These are phyloP conservation scores for Leptodontidium sp. DNA, from an alignment of 2,329 filamentous ascomycete genomes.

Conservation along the genomic window DNA sequence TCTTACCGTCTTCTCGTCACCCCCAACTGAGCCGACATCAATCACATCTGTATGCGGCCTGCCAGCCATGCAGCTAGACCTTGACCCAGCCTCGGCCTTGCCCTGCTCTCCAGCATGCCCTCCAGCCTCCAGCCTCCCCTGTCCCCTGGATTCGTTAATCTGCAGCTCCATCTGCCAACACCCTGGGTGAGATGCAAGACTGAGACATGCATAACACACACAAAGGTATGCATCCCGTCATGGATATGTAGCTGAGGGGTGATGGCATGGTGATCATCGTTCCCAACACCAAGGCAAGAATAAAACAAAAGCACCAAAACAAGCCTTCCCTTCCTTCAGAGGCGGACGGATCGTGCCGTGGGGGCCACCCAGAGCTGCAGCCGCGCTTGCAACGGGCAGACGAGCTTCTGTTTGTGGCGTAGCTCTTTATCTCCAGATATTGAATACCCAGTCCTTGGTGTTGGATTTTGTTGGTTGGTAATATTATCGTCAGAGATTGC, in stretches of 20 bases:
- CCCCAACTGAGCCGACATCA: background rate
- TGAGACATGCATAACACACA: constrained; percentile 18
- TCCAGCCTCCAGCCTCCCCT: background rate
- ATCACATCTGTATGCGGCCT: background rate
- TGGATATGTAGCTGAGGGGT: background rate
- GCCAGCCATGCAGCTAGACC: background rate
- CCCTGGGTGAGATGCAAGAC: background rate
- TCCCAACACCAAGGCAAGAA: background rate
- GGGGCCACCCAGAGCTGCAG: background rate
- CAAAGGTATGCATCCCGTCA: background rate
- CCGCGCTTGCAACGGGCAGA: background rate
- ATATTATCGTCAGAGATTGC: background rate
- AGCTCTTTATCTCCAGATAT: background rate
- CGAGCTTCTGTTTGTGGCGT: background rate
- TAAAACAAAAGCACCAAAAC: background rate
- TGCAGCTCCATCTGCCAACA: background rate
- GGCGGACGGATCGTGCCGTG: background rate
- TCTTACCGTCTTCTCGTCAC: constrained; percentile 2
- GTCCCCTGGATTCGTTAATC: constrained; percentile 11
- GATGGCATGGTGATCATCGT: background rate
- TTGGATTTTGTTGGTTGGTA: background rate
- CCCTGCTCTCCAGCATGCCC: background rate
- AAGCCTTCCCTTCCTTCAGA: background rate
- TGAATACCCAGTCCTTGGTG: background rate
- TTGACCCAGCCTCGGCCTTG: background rate